Conservation (phyloP, 176 grass and related monocot species). For the Aechmea fasciata region DNA sequence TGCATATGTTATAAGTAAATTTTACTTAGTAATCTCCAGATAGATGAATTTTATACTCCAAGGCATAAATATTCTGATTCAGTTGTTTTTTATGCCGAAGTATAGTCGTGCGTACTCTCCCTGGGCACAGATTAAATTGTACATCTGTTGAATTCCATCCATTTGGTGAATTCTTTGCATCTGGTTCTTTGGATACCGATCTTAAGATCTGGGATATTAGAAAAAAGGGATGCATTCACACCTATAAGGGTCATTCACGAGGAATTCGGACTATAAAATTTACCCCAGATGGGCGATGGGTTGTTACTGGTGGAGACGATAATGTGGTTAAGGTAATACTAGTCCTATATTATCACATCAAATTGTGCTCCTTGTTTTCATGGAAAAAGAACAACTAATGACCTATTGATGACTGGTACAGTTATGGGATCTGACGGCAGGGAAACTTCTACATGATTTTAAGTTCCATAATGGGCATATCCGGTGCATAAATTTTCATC, state of each 20-base stretch:
- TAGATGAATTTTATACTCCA: background rate
- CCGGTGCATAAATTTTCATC: slow-evolving; percentile 77
- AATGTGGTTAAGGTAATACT: slow-evolving; percentile 60
- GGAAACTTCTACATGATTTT: slow-evolving; percentile 96
- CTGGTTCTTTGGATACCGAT: slow-evolving; percentile 86
- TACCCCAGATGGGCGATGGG: slow-evolving; percentile 96
- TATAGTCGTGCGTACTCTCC: slow-evolving; percentile 79
- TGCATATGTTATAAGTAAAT: background rate
- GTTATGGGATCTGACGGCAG: slow-evolving; percentile 96
- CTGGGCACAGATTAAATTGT: slow-evolving; percentile 74
- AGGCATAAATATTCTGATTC: slow-evolving; percentile 8
- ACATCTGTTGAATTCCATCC: slow-evolving; percentile 89
- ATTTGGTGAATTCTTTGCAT: slow-evolving; percentile 96
- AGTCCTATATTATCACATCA: background rate
- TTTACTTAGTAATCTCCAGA: background rate
- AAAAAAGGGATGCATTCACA: slow-evolving; percentile 98
- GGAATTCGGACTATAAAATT: slow-evolving; percentile 74
- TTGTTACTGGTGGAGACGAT: slow-evolving; percentile 95
- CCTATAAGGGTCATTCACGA: slow-evolving; percentile 74
- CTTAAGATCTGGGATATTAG: slow-evolving; percentile 99
- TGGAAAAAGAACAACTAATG: background rate
- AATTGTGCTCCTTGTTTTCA: slow-evolving; percentile 2
- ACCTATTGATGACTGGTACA: slow-evolving; percentile 1
- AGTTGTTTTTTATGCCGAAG: slow-evolving; percentile 31
- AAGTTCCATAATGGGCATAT: slow-evolving; percentile 77